phyloP scores from a whole-genome alignment of 257 asterid species.

The Rehmannia glutinosa region DNA sequence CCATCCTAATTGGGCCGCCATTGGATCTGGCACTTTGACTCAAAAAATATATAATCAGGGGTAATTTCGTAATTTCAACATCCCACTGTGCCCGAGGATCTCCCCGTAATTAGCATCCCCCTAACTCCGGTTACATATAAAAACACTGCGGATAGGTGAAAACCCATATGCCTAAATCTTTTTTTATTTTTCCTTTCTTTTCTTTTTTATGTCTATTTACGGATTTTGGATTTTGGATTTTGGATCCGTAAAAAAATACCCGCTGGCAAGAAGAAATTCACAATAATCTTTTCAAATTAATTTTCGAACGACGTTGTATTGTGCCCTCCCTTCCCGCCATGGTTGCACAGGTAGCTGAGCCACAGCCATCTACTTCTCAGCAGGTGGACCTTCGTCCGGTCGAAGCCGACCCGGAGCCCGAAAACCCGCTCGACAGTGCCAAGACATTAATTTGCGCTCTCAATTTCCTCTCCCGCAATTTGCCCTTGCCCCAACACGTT shows the following conservation, averaged over 20 bases:
- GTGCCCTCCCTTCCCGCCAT: conserved; percentile 54
- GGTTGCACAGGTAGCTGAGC: conserved; percentile 62
- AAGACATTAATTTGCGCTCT: conserved; percentile 86
- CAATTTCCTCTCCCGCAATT: conserved; percentile 83
- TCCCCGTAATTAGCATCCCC: no score
- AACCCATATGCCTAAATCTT: not conserved
- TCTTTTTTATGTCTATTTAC: not conserved
- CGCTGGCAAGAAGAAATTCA: not conserved
- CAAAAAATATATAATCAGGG: not conserved
- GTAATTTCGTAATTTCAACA: not conserved
- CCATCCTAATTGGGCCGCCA: no score
- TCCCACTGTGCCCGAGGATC: no score
- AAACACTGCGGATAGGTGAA: no score
- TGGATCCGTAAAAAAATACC: conserved; percentile 30
- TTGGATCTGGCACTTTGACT: no score
- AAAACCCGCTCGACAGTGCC: conserved; percentile 45
- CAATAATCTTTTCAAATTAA: conserved; percentile 18
- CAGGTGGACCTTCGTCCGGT: conserved; percentile 21
- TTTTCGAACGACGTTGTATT: conserved; percentile 39
- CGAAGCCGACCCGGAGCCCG: conserved; percentile 24
- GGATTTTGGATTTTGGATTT: conserved; percentile 11
- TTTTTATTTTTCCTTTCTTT: not conserved
- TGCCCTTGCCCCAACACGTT: conserved; percentile 80
- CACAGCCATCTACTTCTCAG: conserved; percentile 34
- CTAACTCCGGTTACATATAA: not conserved